Evolutionary conservation across 1,284 basidiomycete genomes (phyloP).

Genomic region (Vanrija sp.): DNA sequence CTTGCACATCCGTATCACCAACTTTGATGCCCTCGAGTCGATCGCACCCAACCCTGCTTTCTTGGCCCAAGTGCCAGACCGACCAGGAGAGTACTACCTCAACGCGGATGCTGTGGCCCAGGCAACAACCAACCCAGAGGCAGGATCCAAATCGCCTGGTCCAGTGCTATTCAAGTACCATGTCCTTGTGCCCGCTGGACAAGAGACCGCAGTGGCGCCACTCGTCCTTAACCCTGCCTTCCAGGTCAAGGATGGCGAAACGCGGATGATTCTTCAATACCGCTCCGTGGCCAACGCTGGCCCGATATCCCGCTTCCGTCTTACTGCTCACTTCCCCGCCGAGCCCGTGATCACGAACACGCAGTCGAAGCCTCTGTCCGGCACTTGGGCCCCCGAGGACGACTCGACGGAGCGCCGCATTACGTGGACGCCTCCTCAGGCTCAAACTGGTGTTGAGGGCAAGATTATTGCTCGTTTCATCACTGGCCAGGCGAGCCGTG

Average conservation of each 20-base stretch:
- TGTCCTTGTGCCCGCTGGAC: conserved; percentile 46
- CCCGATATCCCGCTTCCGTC: conserved; percentile 35
- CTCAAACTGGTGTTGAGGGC: conserved; percentile 20
- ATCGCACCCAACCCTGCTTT: conserved; percentile 54
- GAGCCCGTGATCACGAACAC: conserved; percentile 47
- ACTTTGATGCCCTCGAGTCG: conserved; percentile 53
- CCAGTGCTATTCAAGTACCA: conserved; percentile 54
- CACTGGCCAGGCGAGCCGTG: conserved; percentile 34
- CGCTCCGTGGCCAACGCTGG: conserved; percentile 26
- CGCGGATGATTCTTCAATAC: conserved; percentile 54
- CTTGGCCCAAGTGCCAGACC: conserved; percentile 46
- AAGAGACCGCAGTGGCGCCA: conserved; percentile 44
- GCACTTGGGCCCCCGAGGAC: conserved; percentile 40
- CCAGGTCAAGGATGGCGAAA: conserved; percentile 53
- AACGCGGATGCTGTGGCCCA: conserved; percentile 46
- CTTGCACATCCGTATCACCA: conserved; percentile 50
- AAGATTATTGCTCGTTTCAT: conserved; percentile 54
- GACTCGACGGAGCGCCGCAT: conserved; percentile 33
- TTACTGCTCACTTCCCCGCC: conserved; percentile 46
- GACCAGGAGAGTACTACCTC: conserved; percentile 52
- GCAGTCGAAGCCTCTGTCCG: conserved; percentile 54
- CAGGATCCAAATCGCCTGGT: conserved; percentile 16
- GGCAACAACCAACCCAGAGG: conserved; percentile 15
- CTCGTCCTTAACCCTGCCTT: conserved; percentile 53
- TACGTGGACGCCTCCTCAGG: conserved; percentile 46